These are phyloP conservation scores for Penicillium roqueforti DNA, from an alignment of 495 filamentous ascomycete species.

Conservation along the genomic window DNA sequence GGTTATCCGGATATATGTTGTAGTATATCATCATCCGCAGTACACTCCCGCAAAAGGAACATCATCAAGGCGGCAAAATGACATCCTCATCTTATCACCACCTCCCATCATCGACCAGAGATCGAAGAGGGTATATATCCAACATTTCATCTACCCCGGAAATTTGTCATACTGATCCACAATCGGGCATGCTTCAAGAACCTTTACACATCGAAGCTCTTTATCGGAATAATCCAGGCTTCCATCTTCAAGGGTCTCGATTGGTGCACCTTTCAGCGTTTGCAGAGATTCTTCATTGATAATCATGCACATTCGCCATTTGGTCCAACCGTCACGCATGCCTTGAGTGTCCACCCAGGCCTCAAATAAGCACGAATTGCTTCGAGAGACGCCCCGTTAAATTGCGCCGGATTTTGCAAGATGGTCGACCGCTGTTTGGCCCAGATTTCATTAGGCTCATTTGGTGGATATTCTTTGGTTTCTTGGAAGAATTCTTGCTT, in stretches of 20 bases:
- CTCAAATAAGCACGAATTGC: constrained; percentile 14
- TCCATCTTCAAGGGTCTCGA: background rate
- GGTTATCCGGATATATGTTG: too few species aligned
- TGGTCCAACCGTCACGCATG: background rate
- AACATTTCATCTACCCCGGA: constrained; percentile 20
- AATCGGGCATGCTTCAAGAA: constrained; percentile 14
- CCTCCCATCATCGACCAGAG: constrained; percentile 9
- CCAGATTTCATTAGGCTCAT: background rate
- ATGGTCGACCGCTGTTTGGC: constrained; percentile 10
- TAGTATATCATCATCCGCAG: background rate
- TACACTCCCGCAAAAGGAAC: constrained; percentile 2
- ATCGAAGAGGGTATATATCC: constrained; percentile 7
- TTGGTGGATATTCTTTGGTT: background rate
- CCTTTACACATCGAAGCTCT: constrained; percentile 15
- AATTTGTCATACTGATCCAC: constrained; percentile 14
- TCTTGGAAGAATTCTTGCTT: background rate
- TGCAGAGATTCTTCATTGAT: constrained; percentile 11
- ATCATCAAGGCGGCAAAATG: background rate
- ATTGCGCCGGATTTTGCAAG: constrained; percentile 9
- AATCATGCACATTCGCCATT: constrained; percentile 10
- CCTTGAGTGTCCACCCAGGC: constrained; percentile 9
- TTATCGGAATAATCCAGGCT: background rate
- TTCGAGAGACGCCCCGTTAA: constrained; percentile 11
- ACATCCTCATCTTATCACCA: background rate
- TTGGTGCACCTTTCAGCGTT: constrained; percentile 2